Conservation (phyloP, 2,329 filamentous ascomycete genomes). For the Nothophoma quercina region DNA sequence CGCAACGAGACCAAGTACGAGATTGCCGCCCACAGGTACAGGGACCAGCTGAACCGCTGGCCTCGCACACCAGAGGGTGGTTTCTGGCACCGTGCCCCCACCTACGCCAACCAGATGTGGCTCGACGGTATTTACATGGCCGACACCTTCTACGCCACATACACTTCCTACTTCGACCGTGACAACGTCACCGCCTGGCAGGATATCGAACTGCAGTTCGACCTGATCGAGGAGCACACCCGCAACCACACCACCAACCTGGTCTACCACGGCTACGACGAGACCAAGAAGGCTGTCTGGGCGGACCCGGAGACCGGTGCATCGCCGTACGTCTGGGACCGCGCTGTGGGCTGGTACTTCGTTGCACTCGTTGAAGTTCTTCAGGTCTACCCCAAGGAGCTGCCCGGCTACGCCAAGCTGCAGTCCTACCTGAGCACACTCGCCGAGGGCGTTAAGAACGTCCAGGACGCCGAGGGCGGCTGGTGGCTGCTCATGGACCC, state of each 20-base stretch:
- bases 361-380: constrained; percentile 57
- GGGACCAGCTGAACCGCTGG: constrained; percentile 57
- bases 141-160: constrained; percentile 50
- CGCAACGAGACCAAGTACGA: constrained; percentile 57
- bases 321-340: constrained; percentile 48
- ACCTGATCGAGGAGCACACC: constrained; percentile 46
- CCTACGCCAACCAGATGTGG: constrained; percentile 65
- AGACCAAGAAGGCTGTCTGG: constrained; percentile 45
- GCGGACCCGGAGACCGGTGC: constrained; percentile 47
- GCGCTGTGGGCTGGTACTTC: constrained; percentile 50
- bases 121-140: constrained; percentile 61
- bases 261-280: constrained; percentile 48
- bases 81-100: constrained; percentile 61
- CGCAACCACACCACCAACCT: constrained; percentile 45
- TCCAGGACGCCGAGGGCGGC: constrained; percentile 57
- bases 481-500: constrained; percentile 68
- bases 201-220: constrained; percentile 51
- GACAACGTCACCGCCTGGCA: constrained; percentile 53
- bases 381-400: constrained; percentile 54
- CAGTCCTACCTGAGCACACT: constrained; percentile 53
- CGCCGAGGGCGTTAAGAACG: constrained; percentile 52
- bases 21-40: constrained; percentile 56
- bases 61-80: constrained; percentile 61
- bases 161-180: constrained; percentile 49
- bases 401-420: constrained; percentile 49